Evolutionary conservation across 164 flowering plant species (phyloP).

Genomic region (Akebia trifoliata): DNA sequence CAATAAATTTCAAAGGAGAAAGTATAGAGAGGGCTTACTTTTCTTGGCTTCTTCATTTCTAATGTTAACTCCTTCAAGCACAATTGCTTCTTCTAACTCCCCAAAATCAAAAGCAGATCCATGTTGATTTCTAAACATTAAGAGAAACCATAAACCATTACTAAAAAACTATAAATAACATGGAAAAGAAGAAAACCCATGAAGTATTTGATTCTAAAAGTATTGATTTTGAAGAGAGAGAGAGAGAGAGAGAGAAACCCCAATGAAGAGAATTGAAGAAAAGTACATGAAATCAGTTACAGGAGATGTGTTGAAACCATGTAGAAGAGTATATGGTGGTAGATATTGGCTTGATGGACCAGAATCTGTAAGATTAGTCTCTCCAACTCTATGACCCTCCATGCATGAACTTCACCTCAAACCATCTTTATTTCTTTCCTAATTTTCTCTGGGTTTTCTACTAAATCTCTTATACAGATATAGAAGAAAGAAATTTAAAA

Average conservation of each 20-base stretch:
- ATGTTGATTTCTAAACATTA: conserved; percentile 56
- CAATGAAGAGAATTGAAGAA: conserved; percentile 2
- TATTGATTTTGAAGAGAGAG: neutral
- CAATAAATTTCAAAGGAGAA: conserved; percentile 37
- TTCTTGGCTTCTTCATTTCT: conserved; percentile 67
- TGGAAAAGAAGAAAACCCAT: neutral
- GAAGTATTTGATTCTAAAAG: neutral
- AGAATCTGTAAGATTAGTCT: conserved; percentile 57
- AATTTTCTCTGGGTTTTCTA: conserved; percentile 1
- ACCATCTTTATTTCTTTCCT: conserved; percentile 19
- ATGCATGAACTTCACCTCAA: conserved; percentile 47
- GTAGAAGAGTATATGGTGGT: conserved; percentile 51
- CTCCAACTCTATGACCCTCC: conserved; percentile 72
- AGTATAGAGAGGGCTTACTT: conserved; percentile 37
- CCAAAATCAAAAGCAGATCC: conserved; percentile 86
- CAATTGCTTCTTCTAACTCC: conserved; percentile 88
- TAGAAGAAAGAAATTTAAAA: conserved; percentile 9
- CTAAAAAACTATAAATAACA: neutral
- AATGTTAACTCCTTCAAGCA: conserved; percentile 63
- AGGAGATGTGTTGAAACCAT: conserved; percentile 41
- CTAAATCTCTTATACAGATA: neutral
- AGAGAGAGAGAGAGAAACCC: neutral
- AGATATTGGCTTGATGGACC: conserved; percentile 55
- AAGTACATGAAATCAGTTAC: conserved; percentile 54
- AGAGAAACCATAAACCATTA: neutral